Base-by-base conservation (phyloP, 1,284 basidiomycete species). In the Pisolithus thermaeus region DNA sequence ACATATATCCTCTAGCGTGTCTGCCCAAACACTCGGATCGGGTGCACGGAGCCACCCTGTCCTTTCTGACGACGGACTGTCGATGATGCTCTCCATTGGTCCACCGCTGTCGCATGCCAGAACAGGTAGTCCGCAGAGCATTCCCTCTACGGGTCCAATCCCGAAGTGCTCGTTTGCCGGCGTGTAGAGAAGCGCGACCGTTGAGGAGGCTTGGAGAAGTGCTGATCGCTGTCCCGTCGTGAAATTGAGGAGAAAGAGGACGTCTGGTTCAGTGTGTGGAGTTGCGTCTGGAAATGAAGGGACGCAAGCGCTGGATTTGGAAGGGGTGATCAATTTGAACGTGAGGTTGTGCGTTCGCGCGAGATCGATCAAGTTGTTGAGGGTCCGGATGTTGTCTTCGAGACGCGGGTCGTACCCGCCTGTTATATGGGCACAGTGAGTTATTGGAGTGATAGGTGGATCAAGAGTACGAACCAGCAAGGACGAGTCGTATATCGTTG, bases 101-200 rank as follows among this genome's bases (percentile, higher is more conserved):
- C 96, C 96, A 30, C 97, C 96, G 47, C 81, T 88, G 66, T 94
- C 76, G 59, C 88, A 91, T 0, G 94, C 94, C 6, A 99, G 69
- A 0, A 99, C 90, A 0, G 94, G 93, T 0, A 98, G 67, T 1
- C 92, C 91, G 55, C 89, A 94, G 2, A 86, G 81, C 93, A 98
- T 97, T 0, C 84, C 95, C 68, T 99, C 97, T 5, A 98, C 80
- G 0, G 96, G 96, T 0, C 90, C 95, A 59, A 99, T 98, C 2
- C 96, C 96, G 65, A 99, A 97, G 68, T 99, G 96, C 65, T 99
- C 97, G 67, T 97, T 95, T 2, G 81, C 76, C 0, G 96, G 96
- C 0, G 97, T 99, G 68, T 99, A 99, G 3, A 98, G 77, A 0
- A 99, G 75, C 0, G 81, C 87, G 9, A 80, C 70, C 0, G 90